phyloP scores from a whole-genome alignment of 1,139 yeast species.

The Yamadazyma taylorii region DNA sequence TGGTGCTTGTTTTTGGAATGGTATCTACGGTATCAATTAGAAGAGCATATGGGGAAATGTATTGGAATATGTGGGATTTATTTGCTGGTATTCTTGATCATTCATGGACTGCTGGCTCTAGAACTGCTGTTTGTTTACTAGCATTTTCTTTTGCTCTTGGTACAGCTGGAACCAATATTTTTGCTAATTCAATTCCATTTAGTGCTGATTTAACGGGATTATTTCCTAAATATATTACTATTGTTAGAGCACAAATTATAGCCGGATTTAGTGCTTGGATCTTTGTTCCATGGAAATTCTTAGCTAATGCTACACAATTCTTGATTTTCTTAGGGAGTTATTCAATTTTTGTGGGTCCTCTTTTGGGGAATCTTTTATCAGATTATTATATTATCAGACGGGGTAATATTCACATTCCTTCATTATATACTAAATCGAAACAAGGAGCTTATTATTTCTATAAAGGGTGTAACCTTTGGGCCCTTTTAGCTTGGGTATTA shows the following conservation, averaged over 20 bases:
- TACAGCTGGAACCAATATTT: constrained; percentile 19
- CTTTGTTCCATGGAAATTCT: constrained; percentile 18
- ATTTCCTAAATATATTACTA: constrained; percentile 17
- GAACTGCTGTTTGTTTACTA: constrained; percentile 15
- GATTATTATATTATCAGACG: constrained; percentile 15
- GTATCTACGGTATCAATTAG: constrained; percentile 11
- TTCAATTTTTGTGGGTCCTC: constrained; percentile 18
- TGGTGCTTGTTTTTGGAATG: constrained; percentile 16
- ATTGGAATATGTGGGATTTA: constrained; percentile 19
- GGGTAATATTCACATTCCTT: constrained; percentile 18
- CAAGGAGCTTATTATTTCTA: constrained; percentile 15
- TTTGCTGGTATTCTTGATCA: constrained; percentile 16
- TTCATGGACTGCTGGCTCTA: constrained; percentile 18
- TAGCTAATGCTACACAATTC: constrained; percentile 16
- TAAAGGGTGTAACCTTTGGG: constrained; percentile 18
- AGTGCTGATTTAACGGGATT: constrained; percentile 18
- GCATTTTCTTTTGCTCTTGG: constrained; percentile 15
- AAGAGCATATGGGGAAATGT: constrained; percentile 16
- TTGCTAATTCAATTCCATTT: constrained; percentile 19
- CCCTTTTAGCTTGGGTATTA: constrained; percentile 16
- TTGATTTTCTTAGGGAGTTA: constrained; percentile 17
- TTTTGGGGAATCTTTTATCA: constrained; percentile 15
- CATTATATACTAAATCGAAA: constrained; percentile 14
- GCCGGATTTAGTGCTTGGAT: constrained; percentile 17
- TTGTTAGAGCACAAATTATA: constrained; percentile 16